These are phyloP conservation scores for Nemania diffusa DNA, from an alignment of 2,329 filamentous ascomycete genomes.

Conservation along the genomic window DNA sequence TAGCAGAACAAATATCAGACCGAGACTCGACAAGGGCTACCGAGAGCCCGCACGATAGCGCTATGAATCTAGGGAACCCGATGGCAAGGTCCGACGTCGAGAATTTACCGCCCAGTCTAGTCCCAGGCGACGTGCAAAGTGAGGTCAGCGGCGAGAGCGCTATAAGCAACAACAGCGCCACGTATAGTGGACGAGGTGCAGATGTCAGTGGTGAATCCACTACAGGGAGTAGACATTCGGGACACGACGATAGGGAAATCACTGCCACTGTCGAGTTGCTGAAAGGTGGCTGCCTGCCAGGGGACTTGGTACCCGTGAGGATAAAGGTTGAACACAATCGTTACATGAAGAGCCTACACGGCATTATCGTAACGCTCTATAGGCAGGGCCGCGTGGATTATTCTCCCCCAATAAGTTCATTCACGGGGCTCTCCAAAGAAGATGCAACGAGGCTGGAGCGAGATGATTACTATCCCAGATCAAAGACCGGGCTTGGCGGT, in stretches of 20 bases:
- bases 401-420: conserved; percentile 63
- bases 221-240: conserved; percentile 61
- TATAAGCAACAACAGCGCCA: conserved; percentile 72
- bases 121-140: conserved; percentile 60
- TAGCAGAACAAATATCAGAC: conserved; percentile 52
- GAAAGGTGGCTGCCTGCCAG: conserved; percentile 84
- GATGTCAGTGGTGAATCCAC: conserved; percentile 60
- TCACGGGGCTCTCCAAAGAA: conserved; percentile 67
- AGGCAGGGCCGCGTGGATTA: conserved; percentile 91
- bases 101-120: conserved; percentile 54
- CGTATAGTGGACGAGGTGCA: conserved; percentile 62
- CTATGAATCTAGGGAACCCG: conserved; percentile 54
- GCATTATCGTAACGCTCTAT: conserved; percentile 92
- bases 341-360: conserved; percentile 87
- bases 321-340: conserved; percentile 90
- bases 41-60: conserved; percentile 55
- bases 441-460: conserved; percentile 75
- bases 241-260: conserved; percentile 78
- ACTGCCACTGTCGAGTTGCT: conserved; percentile 85
- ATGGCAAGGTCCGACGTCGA: conserved; percentile 48
- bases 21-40: conserved; percentile 52
- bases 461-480: conserved; percentile 88
- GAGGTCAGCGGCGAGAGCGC: conserved; percentile 77
- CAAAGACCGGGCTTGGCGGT: conserved; percentile 85
- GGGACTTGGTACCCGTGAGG: conserved; percentile 82